Base-by-base conservation (phyloP, 192 early-diverging fungal species). In the Coemansia sp. region DNA sequence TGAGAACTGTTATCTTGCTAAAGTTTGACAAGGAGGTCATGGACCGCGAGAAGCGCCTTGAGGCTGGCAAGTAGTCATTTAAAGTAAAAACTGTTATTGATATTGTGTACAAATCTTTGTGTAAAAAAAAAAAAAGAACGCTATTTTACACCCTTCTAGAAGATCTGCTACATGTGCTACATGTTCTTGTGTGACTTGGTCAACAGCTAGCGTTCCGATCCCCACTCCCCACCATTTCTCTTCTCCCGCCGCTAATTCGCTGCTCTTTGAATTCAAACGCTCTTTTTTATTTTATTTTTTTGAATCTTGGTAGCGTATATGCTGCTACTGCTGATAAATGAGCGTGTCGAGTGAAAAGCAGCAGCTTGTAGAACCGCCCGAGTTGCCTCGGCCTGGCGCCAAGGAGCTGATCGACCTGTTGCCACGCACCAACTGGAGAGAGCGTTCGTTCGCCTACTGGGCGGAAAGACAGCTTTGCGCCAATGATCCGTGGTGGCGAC, bases 1-100 rank as follows among this genome's bases (percentile, higher is more conserved):
- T 91, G 36, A 86, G 95, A 31, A 98, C 97, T 3, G 97, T 97
- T 2, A 92, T 98, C 45, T 77, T 99, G 70, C 95, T 99, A 75
- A 98, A 99, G 82, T 90, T 99, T 75, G 94, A 95, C 75, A 82
- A 84, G 68, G 89, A 91, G 37, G 90, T 92, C 32, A 76, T 94
- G 81, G 84, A 89, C 57, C 88, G 90, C 67, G 92, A 94, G 72
- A 88, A 90, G 70, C 86, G 86, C 38, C 73, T 91, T 3, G 90
- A 91, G 65, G 85, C 84, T 8, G 69, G 72, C 76, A 82, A 76
- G 45, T 74, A 67, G 31, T 11, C 21, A 23, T 38, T 38, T 12
- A n/a, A 11, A 44, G 9, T 8, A 70, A 64, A 5, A 44, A 8
- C 2, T 17, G 39, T 21, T 31, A 42, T 48, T 48, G 19, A 5